Conservation (phyloP, 1,284 basidiomycete genomes). For the Ustilago bromivora region DNA sequence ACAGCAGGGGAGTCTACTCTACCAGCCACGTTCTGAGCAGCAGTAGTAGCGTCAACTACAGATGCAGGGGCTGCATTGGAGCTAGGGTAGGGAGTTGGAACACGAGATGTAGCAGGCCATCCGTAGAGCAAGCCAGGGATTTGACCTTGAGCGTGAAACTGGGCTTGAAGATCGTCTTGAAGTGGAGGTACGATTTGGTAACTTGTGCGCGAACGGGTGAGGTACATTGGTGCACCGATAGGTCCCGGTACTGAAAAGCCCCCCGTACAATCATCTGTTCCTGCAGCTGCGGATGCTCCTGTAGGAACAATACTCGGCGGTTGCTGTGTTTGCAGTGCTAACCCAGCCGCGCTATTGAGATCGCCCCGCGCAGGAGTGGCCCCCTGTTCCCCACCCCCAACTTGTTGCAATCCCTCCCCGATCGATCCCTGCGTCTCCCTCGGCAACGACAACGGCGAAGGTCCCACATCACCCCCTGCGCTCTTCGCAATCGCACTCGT, state of each 20-base stretch:
- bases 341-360: not conserved
- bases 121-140: constrained; percentile 30
- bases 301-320: not conserved
- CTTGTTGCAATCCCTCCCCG: not conserved
- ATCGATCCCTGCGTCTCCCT: constrained; percentile 9
- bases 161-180: constrained; percentile 32
- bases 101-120: constrained; percentile 20
- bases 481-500: constrained; percentile 10
- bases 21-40: not conserved
- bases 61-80: not conserved
- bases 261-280: constrained; percentile 9
- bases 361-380: not conserved
- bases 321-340: constrained; percentile 3
- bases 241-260: constrained; percentile 35
- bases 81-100: not conserved
- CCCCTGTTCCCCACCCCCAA: not conserved
- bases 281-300: constrained; percentile 2
- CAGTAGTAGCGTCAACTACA: constrained; percentile 9
- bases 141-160: constrained; percentile 38
- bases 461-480: constrained; percentile 3
- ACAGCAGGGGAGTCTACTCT: not conserved
- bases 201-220: constrained; percentile 20
- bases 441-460: constrained; percentile 12
- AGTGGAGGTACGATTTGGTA: constrained; percentile 26
- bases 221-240: constrained; percentile 46